Evolutionary conservation across 805 yeast species (phyloP).

Genomic region (Myxozyma geophila): DNA sequence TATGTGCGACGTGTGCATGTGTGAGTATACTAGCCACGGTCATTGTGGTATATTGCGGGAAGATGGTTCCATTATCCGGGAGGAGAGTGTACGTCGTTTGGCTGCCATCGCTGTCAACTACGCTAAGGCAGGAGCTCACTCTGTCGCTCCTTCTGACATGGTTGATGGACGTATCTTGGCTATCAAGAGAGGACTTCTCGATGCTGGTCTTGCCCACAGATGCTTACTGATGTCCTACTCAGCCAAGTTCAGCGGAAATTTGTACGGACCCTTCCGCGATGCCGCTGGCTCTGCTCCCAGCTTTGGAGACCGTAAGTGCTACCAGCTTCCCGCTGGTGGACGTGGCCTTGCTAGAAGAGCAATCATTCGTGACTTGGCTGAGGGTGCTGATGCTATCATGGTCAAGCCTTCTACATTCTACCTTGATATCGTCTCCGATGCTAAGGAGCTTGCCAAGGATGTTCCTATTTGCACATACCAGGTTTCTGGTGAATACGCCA

Average conservation of each 20-base stretch:
- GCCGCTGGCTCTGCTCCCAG: conserved; percentile 94
- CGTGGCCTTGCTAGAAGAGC: conserved; percentile 95
- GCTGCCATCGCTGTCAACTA: conserved; percentile 95
- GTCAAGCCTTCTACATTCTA: conserved; percentile 96
- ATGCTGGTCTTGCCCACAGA: conserved; percentile 81
- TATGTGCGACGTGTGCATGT: conserved; percentile 92
- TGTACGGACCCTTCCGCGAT: conserved; percentile 97
- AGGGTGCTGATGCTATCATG: conserved; percentile 95
- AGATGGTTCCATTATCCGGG: conserved; percentile 83
- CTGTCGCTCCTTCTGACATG: conserved; percentile 98
- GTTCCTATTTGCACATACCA: conserved; percentile 94
- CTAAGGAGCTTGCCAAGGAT: conserved; percentile 77
- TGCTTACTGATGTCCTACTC: conserved; percentile 90
- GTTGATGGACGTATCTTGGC: conserved; percentile 91
- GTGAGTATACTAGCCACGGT: conserved; percentile 97
- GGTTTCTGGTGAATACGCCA: conserved; percentile 96
- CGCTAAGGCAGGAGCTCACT: conserved; percentile 93
- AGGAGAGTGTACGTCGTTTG: conserved; percentile 72
- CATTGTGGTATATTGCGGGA: conserved; percentile 92
- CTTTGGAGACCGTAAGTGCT: conserved; percentile 87
- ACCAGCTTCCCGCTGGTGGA: conserved; percentile 92
- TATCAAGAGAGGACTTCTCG: conserved; percentile 81
- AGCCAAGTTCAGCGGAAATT: conserved; percentile 87
- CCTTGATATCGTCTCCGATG: conserved; percentile 87
- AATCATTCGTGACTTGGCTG: conserved; percentile 76